Evolutionary conservation across 1,284 basidiomycete genomes (phyloP).

Genomic region (Cutaneotrichosporon daszewskae): DNA sequence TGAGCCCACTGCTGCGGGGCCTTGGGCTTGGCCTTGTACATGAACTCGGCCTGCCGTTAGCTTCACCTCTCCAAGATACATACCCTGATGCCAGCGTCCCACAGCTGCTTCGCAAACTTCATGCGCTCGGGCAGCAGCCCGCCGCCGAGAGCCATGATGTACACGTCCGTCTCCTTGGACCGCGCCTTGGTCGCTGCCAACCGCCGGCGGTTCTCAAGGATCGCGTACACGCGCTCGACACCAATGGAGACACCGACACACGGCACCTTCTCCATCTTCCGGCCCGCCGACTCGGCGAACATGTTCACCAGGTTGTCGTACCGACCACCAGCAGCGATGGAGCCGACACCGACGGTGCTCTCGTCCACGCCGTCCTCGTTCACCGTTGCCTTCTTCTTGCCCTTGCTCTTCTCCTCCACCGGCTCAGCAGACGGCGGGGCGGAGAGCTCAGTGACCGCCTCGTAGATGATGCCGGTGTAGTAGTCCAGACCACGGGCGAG

Average conservation of each 20-base stretch:
- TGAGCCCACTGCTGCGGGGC: slow-evolving; percentile 76
- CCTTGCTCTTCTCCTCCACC: slow-evolving; percentile 47
- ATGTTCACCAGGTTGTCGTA: slow-evolving; percentile 97
- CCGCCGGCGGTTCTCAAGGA: slow-evolving; percentile 80
- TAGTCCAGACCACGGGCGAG: slow-evolving; percentile 96
- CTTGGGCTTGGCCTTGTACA: slow-evolving; percentile 90
- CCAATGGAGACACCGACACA: slow-evolving; percentile 94
- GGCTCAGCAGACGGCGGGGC: slow-evolving; percentile 70
- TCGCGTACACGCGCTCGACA: slow-evolving; percentile 90
- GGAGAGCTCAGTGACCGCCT: slow-evolving; percentile 87
- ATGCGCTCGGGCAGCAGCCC: slow-evolving; percentile 76
- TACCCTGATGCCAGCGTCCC: slow-evolving; percentile 85
- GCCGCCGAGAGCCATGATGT: slow-evolving; percentile 87
- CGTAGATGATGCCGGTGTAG: slow-evolving; percentile 98
- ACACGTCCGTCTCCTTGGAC: slow-evolving; percentile 90
- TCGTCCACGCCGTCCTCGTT: slow-evolving; percentile 88
- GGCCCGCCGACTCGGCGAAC: slow-evolving; percentile 76
- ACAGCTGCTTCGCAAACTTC: slow-evolving; percentile 70
- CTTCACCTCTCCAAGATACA: slow-evolving; percentile 12
- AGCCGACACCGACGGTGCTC: slow-evolving; percentile 87
- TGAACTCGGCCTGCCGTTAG: slow-evolving; percentile 70
- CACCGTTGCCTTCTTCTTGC: slow-evolving; percentile 38
- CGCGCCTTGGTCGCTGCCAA: slow-evolving; percentile 59
- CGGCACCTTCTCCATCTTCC: slow-evolving; percentile 57
- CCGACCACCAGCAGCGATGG: slow-evolving; percentile 92